Percentiles rank a stretch among this genome's conserved stretches.
Conservation (phyloP, 2,329 filamentous ascomycete genomes). For the Bipolaris sorokiniana region DNA sequence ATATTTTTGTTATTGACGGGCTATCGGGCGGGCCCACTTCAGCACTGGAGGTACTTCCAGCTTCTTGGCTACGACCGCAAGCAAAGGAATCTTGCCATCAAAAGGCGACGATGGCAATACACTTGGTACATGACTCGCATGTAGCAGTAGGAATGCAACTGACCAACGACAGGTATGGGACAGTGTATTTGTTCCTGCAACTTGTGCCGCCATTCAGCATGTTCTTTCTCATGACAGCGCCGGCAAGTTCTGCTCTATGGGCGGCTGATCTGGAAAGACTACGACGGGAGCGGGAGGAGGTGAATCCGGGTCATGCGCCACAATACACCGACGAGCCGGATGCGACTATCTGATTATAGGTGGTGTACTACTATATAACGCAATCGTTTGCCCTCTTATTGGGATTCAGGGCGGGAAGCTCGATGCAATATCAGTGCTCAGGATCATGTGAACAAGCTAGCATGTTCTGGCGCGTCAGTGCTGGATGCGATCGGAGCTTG, state of each 20-base stretch:
- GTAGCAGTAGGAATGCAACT: slow-evolving; percentile 1
- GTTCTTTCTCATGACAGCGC: slow-evolving; percentile 88
- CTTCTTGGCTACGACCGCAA: slow-evolving; percentile 76
- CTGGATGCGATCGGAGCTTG: slow-evolving; percentile 12
- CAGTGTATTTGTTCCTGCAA: slow-evolving; percentile 80
- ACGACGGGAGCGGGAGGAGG: slow-evolving; percentile 38
- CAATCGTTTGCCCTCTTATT: too few relatives aligned
- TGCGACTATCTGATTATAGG: slow-evolving; percentile 20
- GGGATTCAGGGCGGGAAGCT: background rate
- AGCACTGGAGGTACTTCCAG: slow-evolving; percentile 90
- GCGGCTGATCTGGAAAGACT: slow-evolving; percentile 72
- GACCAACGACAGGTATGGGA: slow-evolving; percentile 70
- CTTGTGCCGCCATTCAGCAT: slow-evolving; percentile 91
- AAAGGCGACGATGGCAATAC: slow-evolving; percentile 76
- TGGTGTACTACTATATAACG: background rate
- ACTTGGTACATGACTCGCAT: slow-evolving; percentile 65
- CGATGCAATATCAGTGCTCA: background rate
- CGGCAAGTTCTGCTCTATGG: slow-evolving; percentile 86
- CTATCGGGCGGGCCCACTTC: slow-evolving; percentile 82
- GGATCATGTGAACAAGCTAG: slow-evolving; percentile 5
- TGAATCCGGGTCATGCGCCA: slow-evolving; percentile 21
- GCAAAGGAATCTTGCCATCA: slow-evolving; percentile 73
- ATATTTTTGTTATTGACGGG: slow-evolving; percentile 89
- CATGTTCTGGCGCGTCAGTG: slow-evolving; percentile 2
- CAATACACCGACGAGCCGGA: slow-evolving; percentile 42